Base-by-base conservation (phyloP, 148 eudicot genomes). In the Agrostemma githago region DNA sequence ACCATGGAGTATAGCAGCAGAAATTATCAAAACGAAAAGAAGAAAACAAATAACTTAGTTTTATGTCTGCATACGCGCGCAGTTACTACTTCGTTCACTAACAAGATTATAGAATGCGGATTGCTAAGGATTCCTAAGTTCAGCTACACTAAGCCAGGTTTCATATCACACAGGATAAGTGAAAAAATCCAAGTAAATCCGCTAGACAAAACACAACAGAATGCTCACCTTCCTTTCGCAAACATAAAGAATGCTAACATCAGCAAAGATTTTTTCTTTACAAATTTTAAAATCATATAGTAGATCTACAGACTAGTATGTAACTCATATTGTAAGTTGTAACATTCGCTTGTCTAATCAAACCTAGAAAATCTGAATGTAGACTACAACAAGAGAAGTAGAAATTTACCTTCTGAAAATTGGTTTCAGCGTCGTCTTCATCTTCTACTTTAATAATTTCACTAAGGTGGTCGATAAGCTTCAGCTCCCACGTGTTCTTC, bases 401-500 rank as follows among this genome's bases (percentile, higher is more conserved):
- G 74, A 8, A 48, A 64, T 26, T 39, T 73, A 91, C 98, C 95
- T 91, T 93, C 58, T 93, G 98, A 79, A 93, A 93, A 79, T 93
- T 93, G 26, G 98, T 93, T 79, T 91, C 98, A 3, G 78, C 68
- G 20, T 93, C 97, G 72, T 84, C 84, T 62, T 83, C 86, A 63
- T 88, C 90, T 74, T 91, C 98, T 40, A 89, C 95, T 75, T 88
- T 91, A 41, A 94, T 85, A 62, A 94, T 87, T 53, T 91, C 93
- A 71, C 85, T 81, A n/a, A 94, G 87, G 84, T 94, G 97, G 73
- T 94, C 98, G 19, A 94, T 94, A 86, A 94, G 81, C 79, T 82
- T 80, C 80, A 94, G 85, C 82, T 94, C 98, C 98, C 98, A 94
- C 0, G 98, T 94, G 69, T 94, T 94, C 83, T 92, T 94, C 80